A percentile compares a stretch with the other conserved stretches of the same genome.
These are phyloP conservation scores for Acephala macrosclerotiorum DNA, from an alignment of 2,329 filamentous ascomycete species.

Conservation along the genomic window DNA sequence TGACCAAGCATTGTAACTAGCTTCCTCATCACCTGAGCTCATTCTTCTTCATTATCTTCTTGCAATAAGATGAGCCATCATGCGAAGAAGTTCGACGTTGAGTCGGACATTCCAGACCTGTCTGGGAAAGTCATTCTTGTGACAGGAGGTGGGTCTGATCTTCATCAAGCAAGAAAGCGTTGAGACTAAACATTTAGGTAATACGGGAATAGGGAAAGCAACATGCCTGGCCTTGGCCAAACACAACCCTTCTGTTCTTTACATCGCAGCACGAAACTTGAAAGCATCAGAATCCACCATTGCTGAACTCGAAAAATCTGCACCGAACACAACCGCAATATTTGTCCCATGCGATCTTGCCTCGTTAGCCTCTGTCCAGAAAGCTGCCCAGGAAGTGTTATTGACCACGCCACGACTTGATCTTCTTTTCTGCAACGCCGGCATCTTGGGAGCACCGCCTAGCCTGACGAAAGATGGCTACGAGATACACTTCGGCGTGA, in stretches of 20 bases:
- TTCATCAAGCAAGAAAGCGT: no score
- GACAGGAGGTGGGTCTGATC: slow-evolving; percentile 47
- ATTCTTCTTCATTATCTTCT: background rate
- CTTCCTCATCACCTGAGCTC: background rate
- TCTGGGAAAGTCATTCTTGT: slow-evolving; percentile 54
- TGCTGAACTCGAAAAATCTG: slow-evolving; percentile 17
- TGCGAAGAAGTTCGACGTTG: slow-evolving; percentile 40
- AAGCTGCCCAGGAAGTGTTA: slow-evolving; percentile 49
- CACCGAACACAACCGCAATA: slow-evolving; percentile 12
- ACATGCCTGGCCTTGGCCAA: slow-evolving; percentile 49
- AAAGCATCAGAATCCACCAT: slow-evolving; percentile 42
- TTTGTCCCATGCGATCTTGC: slow-evolving; percentile 48
- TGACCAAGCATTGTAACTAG: no score
- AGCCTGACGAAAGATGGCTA: slow-evolving; percentile 40
- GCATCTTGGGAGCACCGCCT: slow-evolving; percentile 37
- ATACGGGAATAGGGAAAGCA: slow-evolving; percentile 52
- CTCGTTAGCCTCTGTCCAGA: slow-evolving; percentile 51
- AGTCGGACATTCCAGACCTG: slow-evolving; percentile 48
- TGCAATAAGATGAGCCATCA: background rate
- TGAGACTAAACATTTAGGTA: slow-evolving; percentile 11
- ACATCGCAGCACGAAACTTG: slow-evolving; percentile 48
- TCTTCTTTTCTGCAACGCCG: slow-evolving; percentile 49
- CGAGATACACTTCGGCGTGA: slow-evolving; percentile 42
- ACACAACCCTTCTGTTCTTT: slow-evolving; percentile 47
- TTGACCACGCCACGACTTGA: slow-evolving; percentile 46